Base-by-base conservation (phyloP, 2,329 filamentous ascomycete species). In the Penicillium expansum region DNA sequence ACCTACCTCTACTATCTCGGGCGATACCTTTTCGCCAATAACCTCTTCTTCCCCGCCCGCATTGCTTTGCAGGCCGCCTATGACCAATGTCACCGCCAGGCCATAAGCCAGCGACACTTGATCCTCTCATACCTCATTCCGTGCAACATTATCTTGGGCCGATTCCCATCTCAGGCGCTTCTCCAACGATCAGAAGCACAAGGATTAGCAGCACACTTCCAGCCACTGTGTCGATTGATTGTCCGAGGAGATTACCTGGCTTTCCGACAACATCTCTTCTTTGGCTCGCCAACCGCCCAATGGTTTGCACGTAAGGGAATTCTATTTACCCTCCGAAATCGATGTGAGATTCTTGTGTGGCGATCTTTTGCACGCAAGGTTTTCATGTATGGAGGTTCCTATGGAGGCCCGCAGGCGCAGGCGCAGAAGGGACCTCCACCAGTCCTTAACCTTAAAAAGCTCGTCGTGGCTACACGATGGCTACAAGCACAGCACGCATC, bases 1-100 rank as follows among this genome's bases (percentile, higher is more conserved):
- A 96, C 92, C 4, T 97, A 92, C 67, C 86, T 97, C 14, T 97
- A 96, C 77, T 96, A 96, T 71, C 86, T 97, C 6, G 93, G 93
- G 18, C 88, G 92, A 57, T 97, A 93, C 75, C 86, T 92, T 69
- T 91, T 96, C 71, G 86, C 90, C 61, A 92, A 91, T 72, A 89
- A 86, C 63, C 88, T 96, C 70, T 96, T 91, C 73, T 85, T 84
- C 60, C 86, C 89, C 27, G 91, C 92, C 0, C 85, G 88, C 51
- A 79, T 85, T 48, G 91, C 88, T 35, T 79, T 97, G 7, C 84
- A 95, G 67, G 82, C 87, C 27, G 91, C 93, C 3, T 97, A 96
- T 73, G 77, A 87, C 49, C 88, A 95, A 73, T 90, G 90, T 62
- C 83, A 85, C 60, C 69, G 71, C n/a, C 72, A 76, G 53, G 81